Percentiles rank a stretch among this genome's conserved stretches.
phyloP scores from a whole-genome alignment of 176 grass and related monocot species.

The Triticum urartu region DNA sequence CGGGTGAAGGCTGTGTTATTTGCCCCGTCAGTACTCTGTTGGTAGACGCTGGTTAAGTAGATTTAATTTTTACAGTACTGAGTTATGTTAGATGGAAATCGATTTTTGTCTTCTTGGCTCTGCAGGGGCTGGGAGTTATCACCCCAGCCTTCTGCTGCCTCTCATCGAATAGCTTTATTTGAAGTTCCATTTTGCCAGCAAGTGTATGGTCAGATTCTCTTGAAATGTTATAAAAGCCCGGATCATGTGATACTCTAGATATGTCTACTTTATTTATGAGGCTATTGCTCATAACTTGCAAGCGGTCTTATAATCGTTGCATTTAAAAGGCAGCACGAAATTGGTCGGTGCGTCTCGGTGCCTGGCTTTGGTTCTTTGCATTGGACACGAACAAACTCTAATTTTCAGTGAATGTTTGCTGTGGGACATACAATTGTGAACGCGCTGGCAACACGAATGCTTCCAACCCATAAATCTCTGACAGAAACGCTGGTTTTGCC shows the following conservation, averaged over 20 bases:
- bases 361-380: too few species aligned
- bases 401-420: too few species aligned
- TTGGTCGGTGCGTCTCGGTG: too few species aligned
- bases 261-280: neutral
- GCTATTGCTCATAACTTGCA: neutral
- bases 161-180: constrained; percentile 37
- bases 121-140: neutral
- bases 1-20: constrained; percentile 9
- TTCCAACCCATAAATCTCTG: too few species aligned
- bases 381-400: too few species aligned
- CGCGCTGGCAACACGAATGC: too few species aligned
- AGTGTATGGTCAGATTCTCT: neutral
- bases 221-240: neutral
- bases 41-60: constrained; percentile 36
- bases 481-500: too few species aligned
- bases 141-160: neutral
- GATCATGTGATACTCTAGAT: neutral
- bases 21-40: constrained; percentile 2
- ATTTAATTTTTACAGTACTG: constrained; percentile 25
- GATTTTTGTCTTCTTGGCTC: constrained; percentile 42
- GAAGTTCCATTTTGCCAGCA: constrained; percentile 22
- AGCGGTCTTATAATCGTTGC: too few species aligned
- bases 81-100: constrained; percentile 36
- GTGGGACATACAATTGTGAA: too few species aligned
- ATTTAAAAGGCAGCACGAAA: too few species aligned